Evolutionary conservation across 1,139 yeast species (phyloP), one percentile per base, ranked within the genome.

Genomic region (Zygosaccharomyces pseudobailii): DNA sequence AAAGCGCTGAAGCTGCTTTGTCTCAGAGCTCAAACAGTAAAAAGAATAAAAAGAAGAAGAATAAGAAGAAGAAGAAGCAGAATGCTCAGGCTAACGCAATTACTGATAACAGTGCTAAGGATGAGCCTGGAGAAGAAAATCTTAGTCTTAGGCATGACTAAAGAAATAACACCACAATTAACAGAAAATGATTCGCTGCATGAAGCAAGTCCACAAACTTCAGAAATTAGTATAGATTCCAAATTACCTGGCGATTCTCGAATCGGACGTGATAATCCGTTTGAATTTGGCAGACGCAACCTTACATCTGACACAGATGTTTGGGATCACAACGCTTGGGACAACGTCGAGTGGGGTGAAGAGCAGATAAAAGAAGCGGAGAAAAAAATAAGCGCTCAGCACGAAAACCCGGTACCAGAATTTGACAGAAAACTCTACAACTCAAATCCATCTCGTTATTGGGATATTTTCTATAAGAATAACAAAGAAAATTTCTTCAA

Each of bases 301-400:
- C 72, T 92, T 50, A 77, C 76, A 5, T 79, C 82, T 42, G 85
- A 82, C 31, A 82, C 84, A 4, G 90, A 88, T 37, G 96, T 94
- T 1, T 92, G 95, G 81, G 78, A 79, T 54, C 95, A 87, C 64
- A 92, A 92, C 66, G 98, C 99, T 0, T 92, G 99, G 81, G 99
- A 92, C 65, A 96, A 94, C 64, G 97, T 89, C 20, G 96, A 89
- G 62, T 90, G 97, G 96, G 97, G 95, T 42, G 89, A 85, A 43
- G 96, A 88, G 57, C 97, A 94, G 64, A 70, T 83, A 25, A 66
- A 73, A 20, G 81, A 84, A 55, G 96, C 97, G 3, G 77, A 86
- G 63, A 82, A 75, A 56, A 80, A 84, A 66, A 85, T 92, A 25
- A 70, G 78, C 10, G 78, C 80, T 55, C 99, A 92, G 64, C 78